Evolutionary conservation across 75 land plant species (phyloP).

Genomic region (Sequoia sempervirens): DNA sequence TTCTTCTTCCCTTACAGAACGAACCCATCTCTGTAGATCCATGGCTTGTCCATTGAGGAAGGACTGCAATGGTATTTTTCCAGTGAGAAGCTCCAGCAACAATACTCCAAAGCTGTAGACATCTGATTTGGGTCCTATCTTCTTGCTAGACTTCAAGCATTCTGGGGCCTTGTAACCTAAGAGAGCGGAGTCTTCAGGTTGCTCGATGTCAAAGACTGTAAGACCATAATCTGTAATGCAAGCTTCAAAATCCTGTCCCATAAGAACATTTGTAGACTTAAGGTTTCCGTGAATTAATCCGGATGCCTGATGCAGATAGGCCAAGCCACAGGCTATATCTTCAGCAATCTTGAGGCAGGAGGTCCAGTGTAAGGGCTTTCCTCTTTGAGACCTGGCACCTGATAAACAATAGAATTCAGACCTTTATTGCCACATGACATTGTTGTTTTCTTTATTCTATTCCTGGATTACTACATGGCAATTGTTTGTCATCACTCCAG

Average conservation of each 20-base stretch:
- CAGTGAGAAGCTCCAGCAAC: slow-evolving; percentile 64
- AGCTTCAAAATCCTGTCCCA: slow-evolving; percentile 64
- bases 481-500: not conserved
- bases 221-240: slow-evolving; percentile 72
- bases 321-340: slow-evolving; percentile 68
- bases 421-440: not conserved
- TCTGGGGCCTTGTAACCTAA: slow-evolving; percentile 67
- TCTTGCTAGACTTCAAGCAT: slow-evolving; percentile 17
- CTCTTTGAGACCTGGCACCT: slow-evolving; percentile 52
- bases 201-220: slow-evolving; percentile 17
- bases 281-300: slow-evolving; percentile 58
- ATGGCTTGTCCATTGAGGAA: slow-evolving; percentile 35
- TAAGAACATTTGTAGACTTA: slow-evolving; percentile 63
- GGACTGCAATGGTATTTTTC: slow-evolving; percentile 64
- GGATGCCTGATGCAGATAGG: slow-evolving; percentile 62
- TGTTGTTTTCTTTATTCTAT: not conserved
- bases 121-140: slow-evolving; percentile 35
- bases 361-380: slow-evolving; percentile 89
- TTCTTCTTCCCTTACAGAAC: slow-evolving; percentile 37
- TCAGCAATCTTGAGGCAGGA: slow-evolving; percentile 82
- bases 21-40: slow-evolving; percentile 59
- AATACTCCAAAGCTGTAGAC: slow-evolving; percentile 67
- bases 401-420: not conserved
- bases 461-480: not conserved
- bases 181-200: slow-evolving; percentile 28